Base-by-base conservation (phyloP, 305 asterid species). In the Rubia peregrina region DNA sequence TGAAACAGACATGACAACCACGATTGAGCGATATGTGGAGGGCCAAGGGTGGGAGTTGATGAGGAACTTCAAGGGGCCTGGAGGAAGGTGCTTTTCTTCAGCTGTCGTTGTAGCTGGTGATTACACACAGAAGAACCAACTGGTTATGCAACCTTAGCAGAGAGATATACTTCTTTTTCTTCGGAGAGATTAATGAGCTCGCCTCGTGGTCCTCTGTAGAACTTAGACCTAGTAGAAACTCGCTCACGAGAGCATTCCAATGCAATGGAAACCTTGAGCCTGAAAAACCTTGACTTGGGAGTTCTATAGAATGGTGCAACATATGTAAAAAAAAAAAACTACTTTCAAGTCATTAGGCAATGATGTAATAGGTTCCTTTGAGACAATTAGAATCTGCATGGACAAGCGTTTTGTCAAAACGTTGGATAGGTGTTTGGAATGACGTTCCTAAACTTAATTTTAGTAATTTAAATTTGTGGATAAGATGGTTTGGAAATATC, bases 11-110 rank as follows among this genome's bases (percentile, higher is more conserved):
- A 60, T 78, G 8, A 63, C 80, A 60, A 87, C 80, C 49, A 73
- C n/a, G n/a, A 71, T 89, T 74, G 97, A 91, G 71, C 67, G 81
- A 33, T 91, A 85, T 83, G 80, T 77, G 80, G 95, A 91, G 65
- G 95, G 87, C 41, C 69, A 71, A 78, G 94, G 95, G 12, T 91
- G 98, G 96, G 72, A 82, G 56, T 67, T 69, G 71, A 80, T 78
- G 73, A 85, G 26, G 26, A 24, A 24, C 26, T 24, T 24, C 26
- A 24, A 24, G 26, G 26, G 26, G 26, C 26, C 26, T 3, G 86
- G 96, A 22, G 76, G 70, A 70, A 87, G 86, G 79, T 77, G 84
- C 70, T 84, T 85, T 57, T 83, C 83, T 67, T 83, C 95, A 0
- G 88, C 96, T 55, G 76, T 88, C 77, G 91, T 86, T 65, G 75